These are phyloP conservation scores for Pterula multifida DNA, from an alignment of 1,284 basidiomycete species.

Conservation along the genomic window DNA sequence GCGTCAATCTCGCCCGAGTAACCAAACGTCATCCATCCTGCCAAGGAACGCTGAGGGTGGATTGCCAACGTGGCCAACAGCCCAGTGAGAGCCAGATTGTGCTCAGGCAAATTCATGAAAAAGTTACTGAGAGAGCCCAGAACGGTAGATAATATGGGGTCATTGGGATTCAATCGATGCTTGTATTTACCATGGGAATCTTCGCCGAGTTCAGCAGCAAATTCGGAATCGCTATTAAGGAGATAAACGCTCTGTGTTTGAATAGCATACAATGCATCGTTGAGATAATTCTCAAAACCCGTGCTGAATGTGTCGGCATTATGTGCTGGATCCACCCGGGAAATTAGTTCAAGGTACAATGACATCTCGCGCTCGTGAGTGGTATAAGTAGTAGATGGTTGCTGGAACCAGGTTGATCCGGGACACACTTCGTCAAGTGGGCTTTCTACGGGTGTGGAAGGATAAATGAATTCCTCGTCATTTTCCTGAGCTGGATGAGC, in stretches of 20 bases:
- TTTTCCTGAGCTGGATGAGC: conserved; percentile 19
- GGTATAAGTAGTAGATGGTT: conserved; percentile 59
- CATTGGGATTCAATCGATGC: conserved; percentile 69
- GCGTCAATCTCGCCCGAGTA: conserved; percentile 20
- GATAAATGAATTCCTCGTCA: conserved; percentile 59
- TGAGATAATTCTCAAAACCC: conserved; percentile 77
- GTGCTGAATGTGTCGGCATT: conserved; percentile 70
- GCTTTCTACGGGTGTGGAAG: conserved; percentile 26
- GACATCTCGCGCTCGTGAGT: conserved; percentile 77
- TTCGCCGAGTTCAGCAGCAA: conserved; percentile 23
- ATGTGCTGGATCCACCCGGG: conserved; percentile 68
- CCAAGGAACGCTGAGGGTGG: conserved; percentile 77
- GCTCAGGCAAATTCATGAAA: conserved; percentile 77
- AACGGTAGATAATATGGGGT: conserved; percentile 63
- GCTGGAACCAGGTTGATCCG: conserved; percentile 29
- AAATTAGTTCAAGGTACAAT: conserved; percentile 70
- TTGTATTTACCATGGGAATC: conserved; percentile 31
- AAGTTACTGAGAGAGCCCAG: conserved; percentile 66
- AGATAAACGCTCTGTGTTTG: conserved; percentile 51
- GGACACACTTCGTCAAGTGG: conserved; percentile 13
- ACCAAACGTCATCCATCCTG: conserved; percentile 79
- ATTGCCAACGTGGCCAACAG: conserved; percentile 67
- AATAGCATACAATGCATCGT: conserved; percentile 64
- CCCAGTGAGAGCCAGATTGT: conserved; percentile 83
- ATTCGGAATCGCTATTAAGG: conserved; percentile 20